Base-by-base conservation (phyloP, 2,329 filamentous ascomycete genomes). In the Dactylellina leptospora region DNA sequence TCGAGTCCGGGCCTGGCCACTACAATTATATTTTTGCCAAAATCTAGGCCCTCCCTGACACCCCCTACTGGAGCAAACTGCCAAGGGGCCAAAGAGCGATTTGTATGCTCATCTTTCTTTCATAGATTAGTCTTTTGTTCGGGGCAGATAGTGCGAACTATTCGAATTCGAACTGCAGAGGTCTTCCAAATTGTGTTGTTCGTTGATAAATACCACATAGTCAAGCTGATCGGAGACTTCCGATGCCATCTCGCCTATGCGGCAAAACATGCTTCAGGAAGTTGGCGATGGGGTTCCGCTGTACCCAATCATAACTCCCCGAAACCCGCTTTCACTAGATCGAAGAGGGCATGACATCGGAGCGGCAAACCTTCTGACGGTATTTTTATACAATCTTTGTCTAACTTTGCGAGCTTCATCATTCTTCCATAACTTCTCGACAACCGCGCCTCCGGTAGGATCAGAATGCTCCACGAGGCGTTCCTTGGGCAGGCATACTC, bases 381-480 rank as follows among this genome's bases (percentile, higher is more conserved):
- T 38, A 16, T 48, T 51, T 56, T 58, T 51, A 66, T 66, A 33
- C 28, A 44, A 20, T 25, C 20, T 40, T 22, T 51, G 50, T 6
- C 47, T 25, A n/a, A 50, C 27, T 56, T 11, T 25, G 11, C 5
- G 1, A 5, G 2, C 38, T 56, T 10, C 4, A 13, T 11, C 13
- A 9, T 53, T 56, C 18, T 23, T 70, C 18, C 28, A 51, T 33
- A 50, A 33, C 13, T 20, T 36, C 56, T 42, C 36, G 27, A 22
- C 58, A 51, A 51, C 27, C 4, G 42, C 54, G 22, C 36, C 28
- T 13, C 16, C 18, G 48, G 48, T 48, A 28, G 42, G 30, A 50
- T 51, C 56, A 71, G 66, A 71, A 71, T 71, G 66, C 66, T 71
- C 51, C 51, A 27, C 20, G 25, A 40, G 45, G 66, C 28, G 33